Evolutionary conservation across 116 monocot genomes (phyloP).

Genomic region (Posidonia oceanica): DNA sequence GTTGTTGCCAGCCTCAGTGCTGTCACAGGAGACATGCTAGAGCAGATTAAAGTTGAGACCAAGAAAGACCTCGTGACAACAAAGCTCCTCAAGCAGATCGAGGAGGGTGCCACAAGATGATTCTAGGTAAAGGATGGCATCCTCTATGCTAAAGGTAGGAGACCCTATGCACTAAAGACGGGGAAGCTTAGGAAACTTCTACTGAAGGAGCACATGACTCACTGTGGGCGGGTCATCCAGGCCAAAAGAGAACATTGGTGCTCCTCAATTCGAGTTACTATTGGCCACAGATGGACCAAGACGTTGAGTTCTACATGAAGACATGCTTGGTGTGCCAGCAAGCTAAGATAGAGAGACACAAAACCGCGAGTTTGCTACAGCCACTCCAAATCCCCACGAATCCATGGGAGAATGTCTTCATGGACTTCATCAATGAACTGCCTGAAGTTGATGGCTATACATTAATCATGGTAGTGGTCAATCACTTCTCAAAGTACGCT

Average conservation of each 20-base stretch:
- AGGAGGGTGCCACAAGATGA: background rate
- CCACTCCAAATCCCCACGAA: too few relatives aligned
- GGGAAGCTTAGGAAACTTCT: background rate
- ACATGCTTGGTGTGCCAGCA: background rate
- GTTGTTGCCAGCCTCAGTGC: too few relatives aligned
- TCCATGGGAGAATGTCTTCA: too few relatives aligned
- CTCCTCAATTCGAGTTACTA: background rate
- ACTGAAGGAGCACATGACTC: slow-evolving; percentile 1
- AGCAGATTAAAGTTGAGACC: too few relatives aligned
- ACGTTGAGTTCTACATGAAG: background rate
- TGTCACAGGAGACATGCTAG: too few relatives aligned
- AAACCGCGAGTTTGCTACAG: too few relatives aligned
- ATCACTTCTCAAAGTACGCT: slow-evolving; percentile 2
- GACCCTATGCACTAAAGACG: background rate
- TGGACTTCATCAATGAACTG: too few relatives aligned
- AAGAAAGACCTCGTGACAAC: too few relatives aligned
- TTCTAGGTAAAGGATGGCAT: slow-evolving; percentile 1
- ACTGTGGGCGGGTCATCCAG: background rate
- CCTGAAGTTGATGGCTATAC: too few relatives aligned
- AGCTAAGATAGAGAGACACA: background rate
- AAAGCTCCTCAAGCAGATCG: too few relatives aligned
- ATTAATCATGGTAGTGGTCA: slow-evolving; percentile 1
- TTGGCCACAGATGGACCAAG: background rate
- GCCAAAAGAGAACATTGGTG: background rate
- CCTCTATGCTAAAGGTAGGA: background rate